Evolutionary conservation across 768 basidiomycete species (phyloP), one percentile per base, ranked within the genome.

Genomic region (Russula brevipes): DNA sequence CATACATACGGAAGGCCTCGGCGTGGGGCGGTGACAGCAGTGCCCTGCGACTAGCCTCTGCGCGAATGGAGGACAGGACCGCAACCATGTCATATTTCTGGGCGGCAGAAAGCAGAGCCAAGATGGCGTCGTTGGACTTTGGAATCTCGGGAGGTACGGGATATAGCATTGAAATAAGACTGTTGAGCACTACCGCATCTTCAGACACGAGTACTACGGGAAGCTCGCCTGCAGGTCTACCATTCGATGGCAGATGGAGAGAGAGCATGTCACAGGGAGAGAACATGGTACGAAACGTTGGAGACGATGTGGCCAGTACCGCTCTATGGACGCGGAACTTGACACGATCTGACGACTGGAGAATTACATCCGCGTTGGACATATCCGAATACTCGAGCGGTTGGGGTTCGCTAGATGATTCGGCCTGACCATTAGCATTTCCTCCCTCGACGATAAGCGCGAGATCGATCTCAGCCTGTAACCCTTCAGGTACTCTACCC

Each of bases 11-110:
- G 24, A 24, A 24, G 24, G 24, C 24, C 24, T 24, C 24, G 24
- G 24, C 24, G 24, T 24, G 1, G 24, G 24, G 24, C 24, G 24
- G 24, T 24, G 24, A 24, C 24, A 1, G 24, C 24, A 24, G 1
- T 24, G 24, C 24, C 24, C 24, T 24, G 24, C 24, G 24, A 24
- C 24, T 24, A 24, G 24, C 24, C 24, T 24, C 50, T 16, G 50
- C 50, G 16, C 50, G 50, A 33, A 51, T 44, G 9, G 17, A 54
- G 16, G 59, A 60, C 46, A 38, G 59, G 8, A 60, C 45, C 14
- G 42, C 3, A 12, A 3, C 24, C 59, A 60, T 60, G 10, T 60
- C 59, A 19, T 54, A 60, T 47, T 60, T 60, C 30, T 60, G 31
- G 17, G 42, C 14, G 10, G 59, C 53, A n/a, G 59, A n/a, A 5